Evolutionary conservation across 139 green algal genomes (phyloP).

Genomic region (Tetradesmus lagerheimii): DNA sequence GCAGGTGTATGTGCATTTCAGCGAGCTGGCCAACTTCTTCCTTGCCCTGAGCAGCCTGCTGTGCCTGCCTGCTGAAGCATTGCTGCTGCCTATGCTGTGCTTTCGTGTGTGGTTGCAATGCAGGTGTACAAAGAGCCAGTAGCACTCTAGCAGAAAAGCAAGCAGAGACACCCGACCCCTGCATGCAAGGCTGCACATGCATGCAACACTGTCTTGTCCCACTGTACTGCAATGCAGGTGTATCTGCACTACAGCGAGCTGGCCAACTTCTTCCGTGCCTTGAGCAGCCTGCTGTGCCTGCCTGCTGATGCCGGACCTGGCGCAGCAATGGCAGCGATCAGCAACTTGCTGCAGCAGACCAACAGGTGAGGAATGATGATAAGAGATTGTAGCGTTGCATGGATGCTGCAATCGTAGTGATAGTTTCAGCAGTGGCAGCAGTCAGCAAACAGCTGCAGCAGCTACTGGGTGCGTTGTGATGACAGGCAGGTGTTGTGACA

Average conservation of each 20-base stretch:
- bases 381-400: too few relatives aligned
- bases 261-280: conserved; percentile 15
- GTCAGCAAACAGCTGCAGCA: too few relatives aligned
- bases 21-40: conserved; percentile 38
- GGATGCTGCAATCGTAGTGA: too few relatives aligned
- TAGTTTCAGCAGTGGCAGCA: too few relatives aligned
- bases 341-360: background rate
- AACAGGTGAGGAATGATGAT: conserved; percentile 30
- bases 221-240: background rate
- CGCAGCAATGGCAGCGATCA: conserved; percentile 36
- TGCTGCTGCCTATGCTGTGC: background rate
- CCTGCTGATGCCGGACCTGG: conserved; percentile 28
- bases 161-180: too few relatives aligned
- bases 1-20: conserved; percentile 41
- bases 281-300: conserved; percentile 15
- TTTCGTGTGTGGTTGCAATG: too few relatives aligned
- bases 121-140: too few relatives aligned
- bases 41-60: background rate
- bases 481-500: too few relatives aligned
- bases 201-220: background rate
- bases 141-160: too few relatives aligned
- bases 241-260: conserved; percentile 43
- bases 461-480: background rate
- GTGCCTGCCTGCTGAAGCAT: background rate
- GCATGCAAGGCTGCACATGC: too few relatives aligned